phyloP scores from a whole-genome alignment of 1,139 yeast genomes.

The Protomyces macrosporus region DNA sequence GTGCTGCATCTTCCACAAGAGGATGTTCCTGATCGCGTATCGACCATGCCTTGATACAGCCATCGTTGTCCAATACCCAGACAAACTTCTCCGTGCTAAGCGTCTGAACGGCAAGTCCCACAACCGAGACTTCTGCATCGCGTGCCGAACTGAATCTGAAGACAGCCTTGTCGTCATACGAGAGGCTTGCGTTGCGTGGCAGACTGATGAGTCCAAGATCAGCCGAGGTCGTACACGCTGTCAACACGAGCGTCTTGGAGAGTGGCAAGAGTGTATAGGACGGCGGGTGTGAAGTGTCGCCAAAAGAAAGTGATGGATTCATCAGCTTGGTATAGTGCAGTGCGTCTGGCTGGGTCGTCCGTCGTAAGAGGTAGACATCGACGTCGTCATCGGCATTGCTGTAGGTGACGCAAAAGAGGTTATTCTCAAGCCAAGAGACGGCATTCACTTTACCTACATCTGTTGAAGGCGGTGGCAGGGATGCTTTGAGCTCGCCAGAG shows the following conservation, averaged over 20 bases:
- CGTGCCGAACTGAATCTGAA: slow-evolving; percentile 7
- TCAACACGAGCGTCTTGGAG: slow-evolving; percentile 11
- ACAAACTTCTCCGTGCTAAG: not conserved
- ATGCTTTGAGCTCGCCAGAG: slow-evolving; percentile 35
- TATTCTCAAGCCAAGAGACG: slow-evolving; percentile 32
- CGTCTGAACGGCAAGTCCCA: slow-evolving; percentile 1
- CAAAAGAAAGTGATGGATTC: slow-evolving; percentile 17
- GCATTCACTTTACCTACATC: slow-evolving; percentile 26
- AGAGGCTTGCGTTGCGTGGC: slow-evolving; percentile 1
- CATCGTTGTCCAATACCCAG: slow-evolving; percentile 18
- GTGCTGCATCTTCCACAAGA: not conserved
- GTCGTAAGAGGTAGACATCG: slow-evolving; percentile 4
- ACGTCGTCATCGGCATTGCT: slow-evolving; percentile 4
- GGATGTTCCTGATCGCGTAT: slow-evolving; percentile 1
- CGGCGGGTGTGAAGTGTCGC: slow-evolving; percentile 19
- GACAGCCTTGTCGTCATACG: not conserved
- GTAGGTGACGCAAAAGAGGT: slow-evolving; percentile 37
- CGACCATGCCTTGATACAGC: slow-evolving; percentile 8
- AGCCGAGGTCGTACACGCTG: slow-evolving; percentile 9
- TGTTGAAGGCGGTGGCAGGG: slow-evolving; percentile 32
- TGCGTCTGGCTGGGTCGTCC: not conserved
- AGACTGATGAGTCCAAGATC: slow-evolving; percentile 10
- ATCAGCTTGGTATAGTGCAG: not conserved
- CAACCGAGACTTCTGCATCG: slow-evolving; percentile 9
- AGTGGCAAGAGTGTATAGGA: not conserved